Evolutionary conservation across 1,139 yeast genomes (phyloP).

Genomic region (Wickerhamomyces sp.): DNA sequence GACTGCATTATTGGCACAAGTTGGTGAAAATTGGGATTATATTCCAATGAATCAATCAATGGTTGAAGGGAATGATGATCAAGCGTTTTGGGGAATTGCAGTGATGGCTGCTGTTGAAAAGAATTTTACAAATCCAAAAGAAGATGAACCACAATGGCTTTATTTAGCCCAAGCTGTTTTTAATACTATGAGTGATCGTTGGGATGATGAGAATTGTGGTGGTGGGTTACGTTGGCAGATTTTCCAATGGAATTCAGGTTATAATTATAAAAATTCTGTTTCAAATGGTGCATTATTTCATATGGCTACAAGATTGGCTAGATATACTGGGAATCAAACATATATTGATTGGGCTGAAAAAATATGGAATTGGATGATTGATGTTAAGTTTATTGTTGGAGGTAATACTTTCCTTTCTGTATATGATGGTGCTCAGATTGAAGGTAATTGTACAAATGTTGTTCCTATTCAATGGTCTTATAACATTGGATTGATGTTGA

Average conservation of each 20-base stretch:
- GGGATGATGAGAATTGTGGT: constrained; percentile 69
- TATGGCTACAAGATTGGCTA: constrained; percentile 76
- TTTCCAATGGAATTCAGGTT: constrained; percentile 89
- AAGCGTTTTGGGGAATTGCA: constrained; percentile 92
- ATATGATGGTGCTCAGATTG: constrained; percentile 72
- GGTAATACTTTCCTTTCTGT: constrained; percentile 42
- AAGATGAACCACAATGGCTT: constrained; percentile 60
- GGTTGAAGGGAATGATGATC: constrained; percentile 95
- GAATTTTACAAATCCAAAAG: constrained; percentile 70
- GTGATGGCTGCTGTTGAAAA: constrained; percentile 87
- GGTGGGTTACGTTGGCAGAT: constrained; percentile 97
- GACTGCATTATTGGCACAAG: constrained; percentile 64
- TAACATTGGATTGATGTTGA: constrained; percentile 70
- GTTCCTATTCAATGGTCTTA: constrained; percentile 75
- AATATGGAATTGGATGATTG: constrained; percentile 78
- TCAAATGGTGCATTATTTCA: constrained; percentile 87
- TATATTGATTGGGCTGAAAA: constrained; percentile 75
- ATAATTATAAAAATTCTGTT: constrained; percentile 84
- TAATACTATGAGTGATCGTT: constrained; percentile 80
- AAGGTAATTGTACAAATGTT: constrained; percentile 52
- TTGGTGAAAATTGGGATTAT: constrained; percentile 69
- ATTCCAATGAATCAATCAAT: constrained; percentile 86
- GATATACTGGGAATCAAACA: constrained; percentile 67
- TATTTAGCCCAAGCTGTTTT: constrained; percentile 72
- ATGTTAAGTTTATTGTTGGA: constrained; percentile 47